phyloP scores from a whole-genome alignment of 257 asterid genomes.

The Nicotiana otophora region DNA sequence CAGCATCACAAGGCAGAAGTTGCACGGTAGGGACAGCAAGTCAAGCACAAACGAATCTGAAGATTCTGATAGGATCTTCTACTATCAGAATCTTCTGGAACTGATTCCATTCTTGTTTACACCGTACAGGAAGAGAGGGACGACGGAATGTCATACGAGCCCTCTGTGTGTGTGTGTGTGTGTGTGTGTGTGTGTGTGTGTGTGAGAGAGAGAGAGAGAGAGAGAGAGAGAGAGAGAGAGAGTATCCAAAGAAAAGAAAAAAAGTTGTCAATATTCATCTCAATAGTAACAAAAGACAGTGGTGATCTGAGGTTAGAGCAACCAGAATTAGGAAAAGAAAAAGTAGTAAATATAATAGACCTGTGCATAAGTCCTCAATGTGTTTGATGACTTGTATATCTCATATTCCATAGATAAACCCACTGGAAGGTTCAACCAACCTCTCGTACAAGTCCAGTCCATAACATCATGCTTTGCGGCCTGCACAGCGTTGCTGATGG shows the following conservation, averaged over 20 bases:
- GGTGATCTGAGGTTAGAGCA: neutral
- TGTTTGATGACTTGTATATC: constrained; percentile 75
- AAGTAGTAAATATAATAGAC: constrained; percentile 23
- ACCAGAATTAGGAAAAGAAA: neutral
- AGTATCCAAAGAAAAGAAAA: neutral
- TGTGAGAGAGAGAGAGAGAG: neutral
- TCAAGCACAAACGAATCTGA: neutral
- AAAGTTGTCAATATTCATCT: neutral
- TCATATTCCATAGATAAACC: constrained; percentile 97
- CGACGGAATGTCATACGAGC: neutral
- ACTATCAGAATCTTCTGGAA: neutral
- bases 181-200: neutral
- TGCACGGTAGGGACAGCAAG: neutral
- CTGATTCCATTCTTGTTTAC: neutral
- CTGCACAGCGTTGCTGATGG: constrained; percentile 88
- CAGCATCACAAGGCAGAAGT: constrained; percentile 6
- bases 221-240: neutral
- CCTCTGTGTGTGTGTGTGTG: neutral
- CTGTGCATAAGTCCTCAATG: constrained; percentile 73
- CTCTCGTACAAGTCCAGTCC: constrained; percentile 97
- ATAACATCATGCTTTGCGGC: constrained; percentile 92
- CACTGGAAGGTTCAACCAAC: constrained; percentile 96
- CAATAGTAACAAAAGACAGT: neutral
- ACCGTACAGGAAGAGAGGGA: constrained; percentile 1
- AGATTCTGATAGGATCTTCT: neutral